Evolutionary conservation across 306 rosid species (phyloP).

Genomic region (Alnus rubra): DNA sequence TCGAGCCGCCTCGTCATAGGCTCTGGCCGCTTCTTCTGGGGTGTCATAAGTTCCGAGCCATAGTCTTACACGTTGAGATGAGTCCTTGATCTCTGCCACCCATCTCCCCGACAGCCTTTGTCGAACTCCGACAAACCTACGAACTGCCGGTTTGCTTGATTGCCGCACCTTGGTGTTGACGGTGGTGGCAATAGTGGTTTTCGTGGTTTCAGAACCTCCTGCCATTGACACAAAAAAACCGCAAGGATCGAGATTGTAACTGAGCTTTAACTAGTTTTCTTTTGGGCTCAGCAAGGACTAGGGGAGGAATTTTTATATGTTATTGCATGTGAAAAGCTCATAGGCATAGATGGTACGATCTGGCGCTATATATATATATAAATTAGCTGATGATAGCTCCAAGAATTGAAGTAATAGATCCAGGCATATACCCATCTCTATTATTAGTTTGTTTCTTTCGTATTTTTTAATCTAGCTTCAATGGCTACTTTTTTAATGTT

Average conservation of each 20-base stretch:
- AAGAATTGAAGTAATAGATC: constrained; percentile 15
- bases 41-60: constrained; percentile 95
- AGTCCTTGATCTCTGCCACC: constrained; percentile 97
- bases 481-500: no score
- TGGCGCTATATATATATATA: constrained; percentile 36
- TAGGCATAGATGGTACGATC: constrained; percentile 13
- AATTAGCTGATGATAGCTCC: constrained; percentile 17
- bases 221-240: constrained; percentile 36
- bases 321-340: constrained; percentile 23
- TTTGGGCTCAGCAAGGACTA: constrained; percentile 2
- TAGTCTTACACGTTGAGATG: constrained; percentile 75
- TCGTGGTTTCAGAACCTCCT: constrained; percentile 49
- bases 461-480: background rate
- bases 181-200: constrained; percentile 29
- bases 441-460: constrained; percentile 28
- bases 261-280: constrained; percentile 17
- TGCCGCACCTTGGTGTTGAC: constrained; percentile 16
- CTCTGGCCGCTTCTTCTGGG: constrained; percentile 88
- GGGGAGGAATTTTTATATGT: background rate
- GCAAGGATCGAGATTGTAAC: background rate
- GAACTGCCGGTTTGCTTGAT: constrained; percentile 33
- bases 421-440: constrained; percentile 39
- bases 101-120: constrained; percentile 92
- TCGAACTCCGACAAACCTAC: constrained; percentile 80
- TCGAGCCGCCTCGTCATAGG: constrained; percentile 86